Evolutionary conservation across 352 stramenopile genomes (phyloP).

Genomic region (Pythium angustatum): DNA sequence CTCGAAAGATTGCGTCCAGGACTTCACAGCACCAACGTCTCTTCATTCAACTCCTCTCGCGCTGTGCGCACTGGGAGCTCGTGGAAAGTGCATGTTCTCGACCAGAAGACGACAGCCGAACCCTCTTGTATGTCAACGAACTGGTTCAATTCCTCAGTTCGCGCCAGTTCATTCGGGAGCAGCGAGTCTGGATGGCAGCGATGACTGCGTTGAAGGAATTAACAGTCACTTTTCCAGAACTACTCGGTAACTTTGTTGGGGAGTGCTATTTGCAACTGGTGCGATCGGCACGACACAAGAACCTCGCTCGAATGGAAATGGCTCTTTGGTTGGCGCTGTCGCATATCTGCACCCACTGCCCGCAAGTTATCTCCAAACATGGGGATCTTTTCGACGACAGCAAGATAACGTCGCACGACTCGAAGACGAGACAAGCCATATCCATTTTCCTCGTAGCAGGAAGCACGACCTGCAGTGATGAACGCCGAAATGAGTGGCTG

Average conservation of each 20-base stretch:
- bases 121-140: neutral
- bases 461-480: neutral
- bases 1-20: neutral
- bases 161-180: neutral
- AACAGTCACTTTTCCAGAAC: neutral
- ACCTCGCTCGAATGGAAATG: neutral
- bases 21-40: neutral
- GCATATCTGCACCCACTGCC: neutral
- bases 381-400: neutral
- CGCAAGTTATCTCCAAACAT: neutral
- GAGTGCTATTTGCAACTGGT: slow-evolving; percentile 4
- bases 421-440: slow-evolving; percentile 6
- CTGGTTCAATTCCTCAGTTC: slow-evolving; percentile 1
- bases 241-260: neutral
- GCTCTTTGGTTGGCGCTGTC: slow-evolving; percentile 7
- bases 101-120: neutral
- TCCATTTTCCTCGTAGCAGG: neutral
- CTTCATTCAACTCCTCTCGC: neutral
- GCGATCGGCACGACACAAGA: neutral
- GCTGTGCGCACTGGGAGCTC: neutral
- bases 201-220: neutral
- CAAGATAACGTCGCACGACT: neutral
- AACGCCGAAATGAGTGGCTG: neutral
- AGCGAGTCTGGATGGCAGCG: neutral
- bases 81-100: neutral